Evolutionary conservation across 2,329 filamentous ascomycete genomes (phyloP), one percentile per base, ranked within the genome.

Genomic region (Colletotrichum chlorophyti): DNA sequence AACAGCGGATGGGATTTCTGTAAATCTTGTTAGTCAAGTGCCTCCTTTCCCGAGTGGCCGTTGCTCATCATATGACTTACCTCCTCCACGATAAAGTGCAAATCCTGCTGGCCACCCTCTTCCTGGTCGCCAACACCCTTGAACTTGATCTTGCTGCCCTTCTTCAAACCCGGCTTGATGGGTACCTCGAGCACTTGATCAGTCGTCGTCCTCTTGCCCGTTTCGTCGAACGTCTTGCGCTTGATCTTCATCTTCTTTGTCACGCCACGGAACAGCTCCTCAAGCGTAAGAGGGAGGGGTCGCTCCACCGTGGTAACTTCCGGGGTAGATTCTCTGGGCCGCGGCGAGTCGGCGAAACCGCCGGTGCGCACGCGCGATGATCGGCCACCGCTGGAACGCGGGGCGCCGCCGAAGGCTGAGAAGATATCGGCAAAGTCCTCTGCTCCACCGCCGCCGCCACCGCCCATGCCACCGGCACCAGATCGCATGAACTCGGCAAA

Each of bases 191-290:
- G 79, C 15, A 97, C 91, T 69, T 93, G 91, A 67, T 99, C 95
- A 60, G 93, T 91, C 3, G 89, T 90, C 38, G 86, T 91, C 66
- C 93, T 87, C 79, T 96, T 97, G 57, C 92, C 92, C 1, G 83
- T 88, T 17, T 88, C 81, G 73, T 99, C 95, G 72, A 91, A 98
- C 15, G 90, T 93, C 85, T 98, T 98, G 69, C 94, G 86, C 81
- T 97, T 97, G 64, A 98, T 96, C 79, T 95, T 96, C 83, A 99
- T 92, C 83, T 96, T 97, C 85, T 99, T 99, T 45, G 90, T 92
- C 31, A 87, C 86, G 35, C 95, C 95, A 23, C 83, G 88, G 78
- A 86, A 98, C 61, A 98, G 77, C 69, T 99, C 95, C 74, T 99
- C 95, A 29, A 99, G 78, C 3, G 90, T 86, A 19, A 99, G 79